Evolutionary conservation across 2,329 filamentous ascomycete genomes (phyloP).

Genomic region (Fusarium proliferatum): DNA sequence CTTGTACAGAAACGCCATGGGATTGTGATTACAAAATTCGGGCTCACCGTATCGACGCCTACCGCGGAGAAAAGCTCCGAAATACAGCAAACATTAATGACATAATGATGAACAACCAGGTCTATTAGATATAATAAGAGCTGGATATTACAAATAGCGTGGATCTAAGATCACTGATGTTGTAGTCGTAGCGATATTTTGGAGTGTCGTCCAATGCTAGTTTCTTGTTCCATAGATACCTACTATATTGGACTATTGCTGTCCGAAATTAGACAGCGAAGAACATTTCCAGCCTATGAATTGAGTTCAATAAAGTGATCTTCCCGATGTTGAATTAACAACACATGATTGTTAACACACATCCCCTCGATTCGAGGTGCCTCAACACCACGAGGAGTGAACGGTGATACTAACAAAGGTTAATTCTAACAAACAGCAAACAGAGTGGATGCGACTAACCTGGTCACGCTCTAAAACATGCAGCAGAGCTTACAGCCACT

Average conservation of each 20-base stretch:
- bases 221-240: not conserved
- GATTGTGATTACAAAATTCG: not conserved
- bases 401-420: not conserved
- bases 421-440: not conserved
- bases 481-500: constrained; percentile 22
- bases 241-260: not conserved
- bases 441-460: not conserved
- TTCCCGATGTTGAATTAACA: not conserved
- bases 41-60: not conserved
- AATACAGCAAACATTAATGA: not conserved
- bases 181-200: not conserved
- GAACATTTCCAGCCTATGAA: not conserved
- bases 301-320: not conserved
- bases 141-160: rapidly evolving
- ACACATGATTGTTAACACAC: too few species aligned
- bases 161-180: rapidly evolving
- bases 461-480: not conserved
- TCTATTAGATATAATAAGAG: rapidly evolving
- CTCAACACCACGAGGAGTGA: constrained; percentile 1
- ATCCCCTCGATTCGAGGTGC: not conserved
- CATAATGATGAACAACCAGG: not conserved
- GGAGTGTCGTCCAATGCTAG: not conserved
- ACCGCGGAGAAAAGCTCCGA: not conserved
- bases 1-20: not conserved
- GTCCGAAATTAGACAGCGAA: not conserved